phyloP scores from a whole-genome alignment of 2,329 filamentous ascomycete genomes.

The Ophiostoma montium region DNA sequence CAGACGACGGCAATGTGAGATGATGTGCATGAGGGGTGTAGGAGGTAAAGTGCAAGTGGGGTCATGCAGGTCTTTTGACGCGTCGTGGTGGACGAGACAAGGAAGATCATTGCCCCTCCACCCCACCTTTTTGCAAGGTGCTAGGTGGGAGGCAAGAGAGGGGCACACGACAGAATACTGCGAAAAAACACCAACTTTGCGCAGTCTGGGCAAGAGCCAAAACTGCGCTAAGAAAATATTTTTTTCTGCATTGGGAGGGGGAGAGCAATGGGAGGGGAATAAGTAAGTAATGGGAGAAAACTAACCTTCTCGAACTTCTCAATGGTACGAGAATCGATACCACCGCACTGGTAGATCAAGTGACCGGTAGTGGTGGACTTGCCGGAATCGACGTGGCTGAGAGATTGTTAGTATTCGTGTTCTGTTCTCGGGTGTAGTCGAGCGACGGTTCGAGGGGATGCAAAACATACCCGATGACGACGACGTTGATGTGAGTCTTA shows the following conservation, averaged over 20 bases:
- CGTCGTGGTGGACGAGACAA: neutral
- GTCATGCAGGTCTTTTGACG: neutral
- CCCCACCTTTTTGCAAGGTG: constrained; percentile 10
- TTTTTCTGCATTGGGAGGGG: constrained; percentile 8
- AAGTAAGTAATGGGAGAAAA: constrained; percentile 10
- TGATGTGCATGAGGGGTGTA: neutral
- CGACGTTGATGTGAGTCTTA: constrained; percentile 82
- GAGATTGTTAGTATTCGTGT: constrained; percentile 16
- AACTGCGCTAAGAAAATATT: constrained; percentile 15
- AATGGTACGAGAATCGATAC: constrained; percentile 99
- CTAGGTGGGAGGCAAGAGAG: constrained; percentile 3
- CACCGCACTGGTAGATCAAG: constrained; percentile 99
- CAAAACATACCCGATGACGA: constrained; percentile 20
- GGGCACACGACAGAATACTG: constrained; percentile 8
- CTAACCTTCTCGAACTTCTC: constrained; percentile 99
- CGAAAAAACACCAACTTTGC: neutral
- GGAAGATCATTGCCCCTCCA: constrained; percentile 9
- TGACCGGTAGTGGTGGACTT: constrained; percentile 92
- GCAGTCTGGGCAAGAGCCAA: constrained; percentile 9
- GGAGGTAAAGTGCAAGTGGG: neutral
- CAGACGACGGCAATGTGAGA: neutral
- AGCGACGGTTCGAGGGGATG: neutral
- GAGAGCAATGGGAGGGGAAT: neutral
- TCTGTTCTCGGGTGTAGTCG: neutral
- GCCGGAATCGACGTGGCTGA: constrained; percentile 92